A percentile compares a stretch with the other conserved stretches of the same genome.
Conservation (phyloP, 106 monocot genomes). For the Chionographis japonica region DNA sequence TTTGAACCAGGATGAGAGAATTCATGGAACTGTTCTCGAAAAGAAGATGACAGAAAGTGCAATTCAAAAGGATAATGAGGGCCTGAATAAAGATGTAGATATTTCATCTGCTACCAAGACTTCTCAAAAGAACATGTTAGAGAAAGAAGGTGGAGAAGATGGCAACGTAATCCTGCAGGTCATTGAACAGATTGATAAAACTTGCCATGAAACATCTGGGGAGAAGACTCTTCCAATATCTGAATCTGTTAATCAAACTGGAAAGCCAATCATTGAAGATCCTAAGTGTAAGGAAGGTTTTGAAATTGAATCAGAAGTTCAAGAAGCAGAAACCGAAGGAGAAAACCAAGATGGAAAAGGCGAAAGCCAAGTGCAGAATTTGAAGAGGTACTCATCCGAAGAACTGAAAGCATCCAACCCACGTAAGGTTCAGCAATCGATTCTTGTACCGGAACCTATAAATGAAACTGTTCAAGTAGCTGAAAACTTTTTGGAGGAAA, state of each 20-base stretch:
- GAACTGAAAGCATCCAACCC: not conserved
- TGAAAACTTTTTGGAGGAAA: constrained; percentile 5
- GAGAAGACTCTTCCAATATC: not conserved
- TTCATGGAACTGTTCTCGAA: not conserved
- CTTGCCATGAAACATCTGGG: constrained; percentile 2
- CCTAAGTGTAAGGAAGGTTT: not conserved
- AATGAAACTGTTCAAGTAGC: not conserved
- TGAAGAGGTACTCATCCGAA: constrained; percentile 3
- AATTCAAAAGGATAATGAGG: constrained; percentile 9
- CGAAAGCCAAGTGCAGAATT: not conserved
- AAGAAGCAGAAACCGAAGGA: constrained; percentile 5
- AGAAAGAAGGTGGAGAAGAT: constrained; percentile 12
- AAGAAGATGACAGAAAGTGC: not conserved
- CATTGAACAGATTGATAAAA: constrained; percentile 5
- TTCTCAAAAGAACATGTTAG: constrained; percentile 1
- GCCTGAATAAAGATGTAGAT: constrained; percentile 3
- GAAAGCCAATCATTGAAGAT: not conserved
- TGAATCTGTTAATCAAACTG: constrained; percentile 7
- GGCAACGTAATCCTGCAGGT: not conserved
- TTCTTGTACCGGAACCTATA: not conserved
- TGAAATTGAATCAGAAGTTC: constrained; percentile 5
- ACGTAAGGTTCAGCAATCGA: not conserved
- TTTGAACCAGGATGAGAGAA: constrained; percentile 7
- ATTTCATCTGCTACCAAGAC: not conserved
- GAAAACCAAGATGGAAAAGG: not conserved